Percentiles rank a stretch among this genome's conserved stretches.
These are phyloP conservation scores for Cephalotrichum gorgonifer DNA, from an alignment of 2,329 filamentous ascomycete species.

Conservation along the genomic window DNA sequence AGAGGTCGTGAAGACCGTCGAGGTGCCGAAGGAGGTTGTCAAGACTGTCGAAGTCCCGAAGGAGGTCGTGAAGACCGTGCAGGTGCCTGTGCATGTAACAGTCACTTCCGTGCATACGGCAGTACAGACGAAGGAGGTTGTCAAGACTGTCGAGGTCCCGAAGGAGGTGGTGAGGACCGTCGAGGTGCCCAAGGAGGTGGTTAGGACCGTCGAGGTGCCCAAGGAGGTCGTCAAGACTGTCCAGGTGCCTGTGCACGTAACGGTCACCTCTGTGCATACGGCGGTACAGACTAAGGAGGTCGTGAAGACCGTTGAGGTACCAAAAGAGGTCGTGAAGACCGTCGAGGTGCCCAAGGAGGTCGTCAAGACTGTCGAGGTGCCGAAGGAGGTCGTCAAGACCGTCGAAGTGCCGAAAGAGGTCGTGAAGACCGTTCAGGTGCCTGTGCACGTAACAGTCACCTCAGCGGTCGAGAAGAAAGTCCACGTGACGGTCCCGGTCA, in stretches of 20 bases:
- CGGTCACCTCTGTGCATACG: conserved; percentile 1
- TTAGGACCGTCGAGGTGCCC: not conserved
- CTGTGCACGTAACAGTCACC: not conserved
- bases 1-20: not conserved
- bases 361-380: not conserved
- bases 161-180: not conserved
- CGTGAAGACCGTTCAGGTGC: not conserved
- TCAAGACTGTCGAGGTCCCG: not conserved
- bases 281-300: conserved; percentile 1
- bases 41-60: not conserved
- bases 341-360: not conserved
- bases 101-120: no score
- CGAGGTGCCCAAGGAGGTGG: not conserved
- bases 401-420: conserved; percentile 1
- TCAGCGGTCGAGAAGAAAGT: not conserved
- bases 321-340: not conserved
- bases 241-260: conserved; percentile 2
- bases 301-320: not conserved
- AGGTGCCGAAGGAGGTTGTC: not conserved
- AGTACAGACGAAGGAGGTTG: not conserved
- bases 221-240: not conserved
- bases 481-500: not conserved
- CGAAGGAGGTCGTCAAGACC: not conserved
- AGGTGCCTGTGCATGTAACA: no score
- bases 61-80: not conserved